Evolutionary conservation across 179 eudicot genomes (phyloP), one percentile per base, ranked within the genome.

Genomic region (Heliamphora pulchella): DNA sequence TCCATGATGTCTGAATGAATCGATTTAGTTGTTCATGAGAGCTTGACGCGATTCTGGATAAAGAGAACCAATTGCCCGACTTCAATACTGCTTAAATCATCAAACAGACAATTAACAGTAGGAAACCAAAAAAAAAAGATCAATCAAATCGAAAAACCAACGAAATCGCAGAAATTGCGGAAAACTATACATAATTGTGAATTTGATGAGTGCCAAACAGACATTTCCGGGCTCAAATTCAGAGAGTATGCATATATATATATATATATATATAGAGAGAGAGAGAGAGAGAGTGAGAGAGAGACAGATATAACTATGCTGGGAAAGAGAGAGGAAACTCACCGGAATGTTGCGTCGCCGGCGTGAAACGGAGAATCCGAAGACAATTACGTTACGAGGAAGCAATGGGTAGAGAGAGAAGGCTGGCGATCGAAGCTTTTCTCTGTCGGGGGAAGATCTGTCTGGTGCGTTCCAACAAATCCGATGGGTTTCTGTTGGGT

Each of bases 1-100:
- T 63, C 82, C 82, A 80, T 80, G 22, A 11, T 80, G 72, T 74
- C 63, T 59, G 17, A 47, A 47, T 59, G 0, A 54, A 53, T 64
- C 61, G 66, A 20, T 61, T 71, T 47, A 62, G 77, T 61, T 71
- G 51, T 71, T 63, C 75, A 48, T 39, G 17, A 47, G 74, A 66
- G 39, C 14, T 22, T 67, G 62, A 64, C 78, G 59, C 20, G 10
- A 15, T 46, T 18, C 68, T 51, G 55, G 78, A 39, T 55, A 66
- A 75, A 75, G 66, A 55, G 18, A 76, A 61, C 47, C 54, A 76
- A 59, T 59, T 17, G 51, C 17, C 68, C 17, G 55, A n/a, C 43
- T 20, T 11, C 15, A 13, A 53, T 8, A n/a, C 5, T 17, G 63
- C 20, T 59, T 2, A 59, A 59, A 59, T 61, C 65, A 61, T 61